These are phyloP conservation scores for Clathrospora elynae DNA, from an alignment of 2,329 filamentous ascomycete species.

Conservation along the genomic window DNA sequence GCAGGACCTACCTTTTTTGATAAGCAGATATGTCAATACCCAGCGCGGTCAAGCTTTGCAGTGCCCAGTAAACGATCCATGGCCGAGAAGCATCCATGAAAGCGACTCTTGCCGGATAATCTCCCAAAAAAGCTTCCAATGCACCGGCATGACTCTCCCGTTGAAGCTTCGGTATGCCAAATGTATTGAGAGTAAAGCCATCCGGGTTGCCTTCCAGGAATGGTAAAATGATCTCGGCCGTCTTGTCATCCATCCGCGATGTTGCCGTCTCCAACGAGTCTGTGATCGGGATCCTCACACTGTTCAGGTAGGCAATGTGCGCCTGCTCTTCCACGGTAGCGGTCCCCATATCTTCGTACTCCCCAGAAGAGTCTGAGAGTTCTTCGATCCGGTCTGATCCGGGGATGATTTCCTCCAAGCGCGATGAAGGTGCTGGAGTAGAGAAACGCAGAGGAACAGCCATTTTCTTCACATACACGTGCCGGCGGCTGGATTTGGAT, in stretches of 20 bases:
- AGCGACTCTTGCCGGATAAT: conserved; percentile 72
- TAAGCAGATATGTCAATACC: conserved; percentile 73
- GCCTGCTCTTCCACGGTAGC: conserved; percentile 34
- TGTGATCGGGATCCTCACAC: conserved; percentile 59
- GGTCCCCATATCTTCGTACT: conserved; percentile 47
- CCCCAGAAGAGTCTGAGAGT: conserved; percentile 43
- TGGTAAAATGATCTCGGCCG: conserved; percentile 70
- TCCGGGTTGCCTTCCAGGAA: conserved; percentile 64
- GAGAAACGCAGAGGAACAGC: conserved; percentile 27
- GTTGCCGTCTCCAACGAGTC: conserved; percentile 72
- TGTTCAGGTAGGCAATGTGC: conserved; percentile 38
- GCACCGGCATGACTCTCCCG: conserved; percentile 66
- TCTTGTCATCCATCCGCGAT: conserved; percentile 70
- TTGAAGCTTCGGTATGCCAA: conserved; percentile 76
- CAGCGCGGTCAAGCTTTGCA: conserved; percentile 75
- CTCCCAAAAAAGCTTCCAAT: conserved; percentile 59
- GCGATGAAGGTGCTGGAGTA: conserved; percentile 27
- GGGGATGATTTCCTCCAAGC: conserved; percentile 36
- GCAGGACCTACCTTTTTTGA: conserved; percentile 65
- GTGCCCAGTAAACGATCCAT: conserved; percentile 93
- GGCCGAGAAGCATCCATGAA: conserved; percentile 84
- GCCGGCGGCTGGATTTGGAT: conserved; percentile 2
- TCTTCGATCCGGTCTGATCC: conserved; percentile 41
- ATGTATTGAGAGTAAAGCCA: conserved; percentile 64
- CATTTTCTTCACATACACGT: conserved; percentile 30